Base-by-base conservation (phyloP, 257 asterid species). In the Scutellaria barbata region DNA sequence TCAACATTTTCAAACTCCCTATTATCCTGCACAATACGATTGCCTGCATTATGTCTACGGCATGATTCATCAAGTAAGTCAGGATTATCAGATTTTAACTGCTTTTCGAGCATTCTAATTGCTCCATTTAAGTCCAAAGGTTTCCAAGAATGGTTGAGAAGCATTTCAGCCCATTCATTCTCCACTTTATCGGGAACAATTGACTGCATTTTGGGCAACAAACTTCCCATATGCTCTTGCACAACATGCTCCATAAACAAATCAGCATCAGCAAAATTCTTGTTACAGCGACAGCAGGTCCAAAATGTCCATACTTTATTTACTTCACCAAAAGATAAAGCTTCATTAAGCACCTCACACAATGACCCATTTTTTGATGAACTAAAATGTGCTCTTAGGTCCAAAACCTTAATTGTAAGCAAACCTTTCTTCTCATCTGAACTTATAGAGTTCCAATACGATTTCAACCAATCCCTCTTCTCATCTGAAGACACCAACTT, bases 91-190 rank as follows among this genome's bases (percentile, higher is more conserved):
- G 84, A 65, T 73, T 81, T 84, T 20, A 85, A 72, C 63, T 71
- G 87, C 78, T 84, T 83, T 22, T 77, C 84, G 45, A 79, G 83
- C 81, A 84, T 76, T 75, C 76, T 73, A 58, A 74, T 61, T 42
- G 95, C 85, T 37, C 86, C 93, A 76, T 56, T 76, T 63, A 85
- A 71, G 18, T 92, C 95, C 68, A 89, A 74, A 2, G 98, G 96
- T 76, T 88, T 90, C 98, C 98, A 92, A 56, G 77, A 68, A 74
- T 88, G 86, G 63, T 80, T 85, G 46, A 89, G 84, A 80, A 92
- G 88, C 94, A 89, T 86, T 78, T 92, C 94, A 16, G 86, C 84
- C 98, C 98, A 89, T 76, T 88, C 89, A 52, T 77, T 79, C 60
- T 88, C 94, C 80, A 92, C 87, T 68, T 16, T 77, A 79, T 83